Base-by-base conservation (phyloP, 139 green algal species). In the Coelastrella sp. region DNA sequence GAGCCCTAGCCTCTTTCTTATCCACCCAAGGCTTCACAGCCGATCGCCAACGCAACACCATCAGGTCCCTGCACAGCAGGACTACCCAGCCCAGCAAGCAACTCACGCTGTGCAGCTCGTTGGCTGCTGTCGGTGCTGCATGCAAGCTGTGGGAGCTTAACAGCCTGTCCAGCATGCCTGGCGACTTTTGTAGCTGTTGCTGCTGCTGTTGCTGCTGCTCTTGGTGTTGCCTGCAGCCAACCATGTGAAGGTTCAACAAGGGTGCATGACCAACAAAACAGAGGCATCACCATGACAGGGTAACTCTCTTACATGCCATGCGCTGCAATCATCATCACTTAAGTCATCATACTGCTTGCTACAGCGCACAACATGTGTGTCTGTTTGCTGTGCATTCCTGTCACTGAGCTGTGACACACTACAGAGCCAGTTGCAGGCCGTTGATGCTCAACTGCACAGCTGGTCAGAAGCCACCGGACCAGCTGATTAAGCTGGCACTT, bases 171-270 rank as follows among this genome's bases (percentile, higher is more conserved):
- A 86, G 20, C 49, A 68, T 11, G 9, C 56, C 58, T n/a, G 59
- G 27, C 15, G 27, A 49, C 15, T 80, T 49, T 14, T 81, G 58
- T 9, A 58, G 49, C 8, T 78, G 49, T 12, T 80, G 84, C 84
- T 88, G 80, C 80, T 86, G 80, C 56, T 66, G 84, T 58, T 80
- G 83, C 9, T 70, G 63, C 8, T 87, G 63, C 49, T 61, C 7
- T 58, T 20, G 4, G 24, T 73, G 57, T 19, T 25, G 6, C 19
- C 81, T 74, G 81, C 81, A 60, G 35, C 35, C 35, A 49, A 49
- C 3, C 1, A 49, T 49, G 35, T 49, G 35, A 49, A 49, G 35
- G 35, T 49, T 49, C 3, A 49, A 49, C 35, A 49, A 49, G 3
- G 35, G 7, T 35, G 78, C 35, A 82, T 8, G 57, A 5, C 49